Conservation (phyloP, 2,329 filamentous ascomycete genomes). For the Acephala macrosclerotiorum region DNA sequence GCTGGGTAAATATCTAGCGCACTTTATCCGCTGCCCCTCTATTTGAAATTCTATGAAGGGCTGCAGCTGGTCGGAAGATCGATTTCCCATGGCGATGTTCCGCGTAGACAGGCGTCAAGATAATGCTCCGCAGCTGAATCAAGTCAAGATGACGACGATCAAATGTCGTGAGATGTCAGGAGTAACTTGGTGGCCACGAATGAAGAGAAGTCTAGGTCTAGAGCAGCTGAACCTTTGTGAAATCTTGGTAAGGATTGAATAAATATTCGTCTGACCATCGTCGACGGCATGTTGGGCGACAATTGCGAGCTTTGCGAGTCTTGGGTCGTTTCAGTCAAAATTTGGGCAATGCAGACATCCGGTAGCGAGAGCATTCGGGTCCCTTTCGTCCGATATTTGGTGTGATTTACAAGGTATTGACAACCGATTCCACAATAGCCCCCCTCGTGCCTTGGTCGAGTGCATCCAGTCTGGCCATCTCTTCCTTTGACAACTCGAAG, state of each 20-base stretch:
- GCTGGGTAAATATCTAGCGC: background rate
- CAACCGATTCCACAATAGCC: constrained; percentile 42
- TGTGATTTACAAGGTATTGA: constrained; percentile 14
- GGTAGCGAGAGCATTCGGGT: background rate
- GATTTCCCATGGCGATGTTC: background rate
- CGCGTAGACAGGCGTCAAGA: background rate
- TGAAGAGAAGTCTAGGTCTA: background rate
- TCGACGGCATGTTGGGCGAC: background rate
- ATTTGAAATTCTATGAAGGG: background rate
- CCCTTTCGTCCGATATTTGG: background rate
- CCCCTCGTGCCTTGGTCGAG: constrained; percentile 57
- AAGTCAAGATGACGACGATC: background rate
- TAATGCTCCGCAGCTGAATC: background rate
- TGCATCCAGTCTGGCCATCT: constrained; percentile 61
- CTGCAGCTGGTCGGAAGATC: background rate
- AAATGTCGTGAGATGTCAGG: background rate
- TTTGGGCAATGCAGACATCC: too few relatives aligned
- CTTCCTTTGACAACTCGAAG: constrained; percentile 62
- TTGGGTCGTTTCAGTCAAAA: too few relatives aligned
- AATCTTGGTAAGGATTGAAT: background rate
- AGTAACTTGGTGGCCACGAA: background rate
- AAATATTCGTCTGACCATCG: background rate
- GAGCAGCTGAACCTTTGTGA: background rate
- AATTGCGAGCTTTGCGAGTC: background rate
- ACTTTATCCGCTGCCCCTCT: background rate